phyloP scores from a whole-genome alignment of 108 stramenopile genomes.

The Skeletonema costatum region DNA sequence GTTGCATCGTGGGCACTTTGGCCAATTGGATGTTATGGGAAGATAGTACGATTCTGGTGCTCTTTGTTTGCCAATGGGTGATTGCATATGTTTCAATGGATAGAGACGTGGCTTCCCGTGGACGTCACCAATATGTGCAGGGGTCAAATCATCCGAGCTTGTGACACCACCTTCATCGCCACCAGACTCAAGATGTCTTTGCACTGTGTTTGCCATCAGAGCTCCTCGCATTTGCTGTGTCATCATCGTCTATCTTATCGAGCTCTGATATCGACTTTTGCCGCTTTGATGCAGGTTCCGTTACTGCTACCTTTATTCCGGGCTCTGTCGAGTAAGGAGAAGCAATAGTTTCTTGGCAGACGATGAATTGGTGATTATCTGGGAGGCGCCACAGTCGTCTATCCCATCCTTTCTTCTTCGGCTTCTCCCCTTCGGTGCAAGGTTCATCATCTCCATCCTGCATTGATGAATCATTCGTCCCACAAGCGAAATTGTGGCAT shows the following conservation, averaged over 20 bases:
- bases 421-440: neutral
- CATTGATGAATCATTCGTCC: slow-evolving; percentile 9
- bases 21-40: slow-evolving; percentile 25
- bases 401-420: slow-evolving; percentile 10
- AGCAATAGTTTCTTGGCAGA: slow-evolving; percentile 14
- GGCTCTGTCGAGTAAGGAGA: slow-evolving; percentile 14
- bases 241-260: slow-evolving; percentile 1
- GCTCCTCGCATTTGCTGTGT: neutral
- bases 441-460: neutral
- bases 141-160: neutral
- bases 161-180: neutral
- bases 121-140: slow-evolving; percentile 39
- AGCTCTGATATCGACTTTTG: neutral
- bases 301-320: neutral
- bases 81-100: slow-evolving; percentile 19
- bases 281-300: slow-evolving; percentile 12
- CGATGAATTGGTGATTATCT: slow-evolving; percentile 20
- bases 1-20: slow-evolving; percentile 44
- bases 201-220: slow-evolving; percentile 2
- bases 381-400: slow-evolving; percentile 36
- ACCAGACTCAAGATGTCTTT: neutral
- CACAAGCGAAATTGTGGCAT: slow-evolving; percentile 23
- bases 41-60: slow-evolving; percentile 10
- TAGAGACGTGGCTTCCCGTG: slow-evolving; percentile 20
- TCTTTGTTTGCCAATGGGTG: slow-evolving; percentile 6